Conservation (phyloP, 2,329 filamentous ascomycete species). For the Fusarium goolgardi region DNA sequence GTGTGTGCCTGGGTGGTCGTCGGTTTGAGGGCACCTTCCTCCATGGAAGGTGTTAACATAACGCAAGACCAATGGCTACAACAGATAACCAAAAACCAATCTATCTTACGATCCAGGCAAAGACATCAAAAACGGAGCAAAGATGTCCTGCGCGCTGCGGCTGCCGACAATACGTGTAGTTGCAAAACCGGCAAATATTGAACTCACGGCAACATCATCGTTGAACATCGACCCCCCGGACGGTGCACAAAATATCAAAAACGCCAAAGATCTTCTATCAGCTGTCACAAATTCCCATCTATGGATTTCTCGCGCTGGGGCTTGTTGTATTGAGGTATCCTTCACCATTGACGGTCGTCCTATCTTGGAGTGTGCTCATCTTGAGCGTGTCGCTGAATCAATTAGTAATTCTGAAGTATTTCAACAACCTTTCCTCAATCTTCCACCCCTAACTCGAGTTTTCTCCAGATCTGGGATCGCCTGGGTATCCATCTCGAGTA, state of each 20-base stretch:
- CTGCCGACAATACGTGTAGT: constrained; percentile 45
- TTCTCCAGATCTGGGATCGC: constrained; percentile 49
- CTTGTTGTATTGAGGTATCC: constrained; percentile 48
- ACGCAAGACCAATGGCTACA: neutral
- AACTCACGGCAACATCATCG: constrained; percentile 43
- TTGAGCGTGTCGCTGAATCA: constrained; percentile 31
- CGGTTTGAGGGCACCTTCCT: neutral
- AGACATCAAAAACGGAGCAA: neutral
- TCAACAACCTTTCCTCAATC: neutral
- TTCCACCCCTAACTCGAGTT: neutral
- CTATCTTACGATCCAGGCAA: neutral
- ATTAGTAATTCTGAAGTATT: constrained; percentile 48
- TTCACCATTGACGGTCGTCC: constrained; percentile 40
- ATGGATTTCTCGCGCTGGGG: constrained; percentile 51
- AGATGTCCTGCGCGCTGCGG: constrained; percentile 31
- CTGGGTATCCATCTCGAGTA: constrained; percentile 47
- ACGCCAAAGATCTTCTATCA: constrained; percentile 42
- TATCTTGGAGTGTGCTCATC: constrained; percentile 16
- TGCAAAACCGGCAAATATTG: constrained; percentile 39
- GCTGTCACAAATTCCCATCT: constrained; percentile 42
- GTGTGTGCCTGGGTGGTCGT: neutral
- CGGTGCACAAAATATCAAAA: constrained; percentile 17
- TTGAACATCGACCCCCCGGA: constrained; percentile 46
- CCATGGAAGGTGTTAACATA: neutral
- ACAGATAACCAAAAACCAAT: neutral